A percentile compares a stretch with the other conserved stretches of the same genome.
Evolutionary conservation across 2,329 filamentous ascomycete genomes (phyloP).

Genomic region (Trichoderma arundinaceum): DNA sequence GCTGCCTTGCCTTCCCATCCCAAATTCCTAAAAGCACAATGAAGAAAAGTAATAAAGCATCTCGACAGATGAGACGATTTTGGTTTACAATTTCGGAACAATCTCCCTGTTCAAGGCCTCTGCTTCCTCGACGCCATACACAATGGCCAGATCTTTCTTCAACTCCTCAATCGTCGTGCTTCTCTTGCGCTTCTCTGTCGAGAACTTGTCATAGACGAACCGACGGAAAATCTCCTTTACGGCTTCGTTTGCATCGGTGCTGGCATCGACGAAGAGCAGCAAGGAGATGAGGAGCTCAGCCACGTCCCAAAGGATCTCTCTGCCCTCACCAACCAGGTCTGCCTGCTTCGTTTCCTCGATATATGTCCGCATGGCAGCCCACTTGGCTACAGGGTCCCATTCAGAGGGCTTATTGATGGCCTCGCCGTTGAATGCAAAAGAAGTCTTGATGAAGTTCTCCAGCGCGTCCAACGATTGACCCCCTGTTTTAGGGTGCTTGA

Average conservation of each 20-base stretch:
- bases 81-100: constrained; percentile 27
- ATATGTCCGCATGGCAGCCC: constrained; percentile 48
- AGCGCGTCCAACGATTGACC: constrained; percentile 50
- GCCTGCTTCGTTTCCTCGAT: constrained; percentile 46
- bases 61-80: neutral
- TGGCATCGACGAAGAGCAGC: constrained; percentile 51
- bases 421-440: constrained; percentile 36
- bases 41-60: neutral
- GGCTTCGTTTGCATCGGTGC: constrained; percentile 45
- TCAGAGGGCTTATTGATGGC: constrained; percentile 36
- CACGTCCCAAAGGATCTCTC: constrained; percentile 51
- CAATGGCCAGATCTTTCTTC: constrained; percentile 43
- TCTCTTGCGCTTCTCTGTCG: constrained; percentile 34
- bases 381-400: constrained; percentile 45
- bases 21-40: neutral
- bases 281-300: constrained; percentile 52
- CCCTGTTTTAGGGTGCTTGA: constrained; percentile 53
- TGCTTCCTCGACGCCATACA: constrained; percentile 42
- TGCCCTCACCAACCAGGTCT: constrained; percentile 53
- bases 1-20: neutral
- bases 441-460: constrained; percentile 46
- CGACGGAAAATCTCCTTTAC: constrained; percentile 49
- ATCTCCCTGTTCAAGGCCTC: constrained; percentile 34
- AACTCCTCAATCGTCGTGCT: constrained; percentile 39
- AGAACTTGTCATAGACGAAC: constrained; percentile 45